Percentiles rank a stretch among this genome's conserved stretches.
phyloP scores from a whole-genome alignment of 345 rosid species.

The Arabidopsis arenosa region DNA sequence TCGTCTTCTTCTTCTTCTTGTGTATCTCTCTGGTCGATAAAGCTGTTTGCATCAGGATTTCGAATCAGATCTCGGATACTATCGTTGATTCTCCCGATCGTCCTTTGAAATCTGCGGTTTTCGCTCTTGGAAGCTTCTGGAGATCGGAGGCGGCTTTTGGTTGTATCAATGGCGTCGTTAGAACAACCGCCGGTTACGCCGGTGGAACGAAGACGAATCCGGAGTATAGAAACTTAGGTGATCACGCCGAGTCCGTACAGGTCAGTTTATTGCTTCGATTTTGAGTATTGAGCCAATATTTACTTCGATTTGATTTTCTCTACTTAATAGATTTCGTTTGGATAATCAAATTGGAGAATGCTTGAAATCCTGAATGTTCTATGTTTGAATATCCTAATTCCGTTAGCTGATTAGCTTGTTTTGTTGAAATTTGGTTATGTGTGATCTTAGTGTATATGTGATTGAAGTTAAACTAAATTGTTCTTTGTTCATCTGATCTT shows the following conservation, averaged over 20 bases:
- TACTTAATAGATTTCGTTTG: background rate
- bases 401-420: too few species aligned
- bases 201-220: slow-evolving; percentile 83
- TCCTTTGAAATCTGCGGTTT: slow-evolving; percentile 64
- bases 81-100: slow-evolving; percentile 48
- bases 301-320: slow-evolving; percentile 14
- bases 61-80: slow-evolving; percentile 56
- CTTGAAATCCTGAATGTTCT: too few species aligned
- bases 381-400: too few species aligned
- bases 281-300: background rate
- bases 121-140: slow-evolving; percentile 96
- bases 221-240: slow-evolving; percentile 75
- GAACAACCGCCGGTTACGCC: slow-evolving; percentile 74
- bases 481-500: too few species aligned
- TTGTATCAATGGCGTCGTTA: slow-evolving; percentile 77
- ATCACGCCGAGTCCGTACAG: slow-evolving; percentile 92
- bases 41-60: slow-evolving; percentile 61
- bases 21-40: slow-evolving; percentile 42
- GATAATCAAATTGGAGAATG: background rate
- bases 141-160: slow-evolving; percentile 95
- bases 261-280: slow-evolving; percentile 38
- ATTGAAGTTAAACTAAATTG: too few species aligned
- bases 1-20: slow-evolving; percentile 41
- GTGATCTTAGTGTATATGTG: too few species aligned
- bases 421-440: too few species aligned